These are phyloP conservation scores for Kockovaella imperatae DNA, from an alignment of 768 basidiomycete species.

Conservation along the genomic window DNA sequence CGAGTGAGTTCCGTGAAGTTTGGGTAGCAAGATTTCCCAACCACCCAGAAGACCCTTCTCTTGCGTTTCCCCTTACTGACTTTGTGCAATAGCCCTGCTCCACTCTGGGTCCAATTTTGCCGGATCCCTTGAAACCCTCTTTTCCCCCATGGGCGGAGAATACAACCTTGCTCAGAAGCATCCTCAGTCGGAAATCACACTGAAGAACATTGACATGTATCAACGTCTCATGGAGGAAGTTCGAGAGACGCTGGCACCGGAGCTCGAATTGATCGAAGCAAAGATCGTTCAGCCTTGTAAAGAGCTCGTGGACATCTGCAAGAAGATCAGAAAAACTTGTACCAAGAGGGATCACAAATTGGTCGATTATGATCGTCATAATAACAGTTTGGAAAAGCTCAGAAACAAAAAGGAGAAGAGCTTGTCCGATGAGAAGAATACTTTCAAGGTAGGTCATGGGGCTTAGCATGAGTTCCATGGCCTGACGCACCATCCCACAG, in stretches of 20 bases:
- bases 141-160: slow-evolving; percentile 52
- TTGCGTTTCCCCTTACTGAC: too few relatives aligned
- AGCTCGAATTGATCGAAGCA: slow-evolving; percentile 87
- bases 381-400: slow-evolving; percentile 88
- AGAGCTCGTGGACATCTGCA: slow-evolving; percentile 78
- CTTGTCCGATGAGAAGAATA: slow-evolving; percentile 87
- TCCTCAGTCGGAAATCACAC: slow-evolving; percentile 67
- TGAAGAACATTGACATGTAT: slow-evolving; percentile 68
- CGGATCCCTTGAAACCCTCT: slow-evolving; percentile 44
- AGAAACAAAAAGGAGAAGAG: slow-evolving; percentile 98
- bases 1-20: slow-evolving; percentile 48
- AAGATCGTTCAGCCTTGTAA: slow-evolving; percentile 77
- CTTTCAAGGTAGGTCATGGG: slow-evolving; percentile 67
- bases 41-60: not conserved
- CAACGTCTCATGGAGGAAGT: slow-evolving; percentile 74
- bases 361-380: slow-evolving; percentile 89
- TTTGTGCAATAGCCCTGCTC: slow-evolving; percentile 27
- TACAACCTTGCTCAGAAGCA: slow-evolving; percentile 70
- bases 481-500: slow-evolving; percentile 45
- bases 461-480: not conserved
- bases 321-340: slow-evolving; percentile 84
- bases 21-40: not conserved
- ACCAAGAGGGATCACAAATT: slow-evolving; percentile 98
- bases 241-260: slow-evolving; percentile 66
- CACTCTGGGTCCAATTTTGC: slow-evolving; percentile 45